phyloP scores from a whole-genome alignment of 768 basidiomycete species.

The Rhodocollybia butyracea region DNA sequence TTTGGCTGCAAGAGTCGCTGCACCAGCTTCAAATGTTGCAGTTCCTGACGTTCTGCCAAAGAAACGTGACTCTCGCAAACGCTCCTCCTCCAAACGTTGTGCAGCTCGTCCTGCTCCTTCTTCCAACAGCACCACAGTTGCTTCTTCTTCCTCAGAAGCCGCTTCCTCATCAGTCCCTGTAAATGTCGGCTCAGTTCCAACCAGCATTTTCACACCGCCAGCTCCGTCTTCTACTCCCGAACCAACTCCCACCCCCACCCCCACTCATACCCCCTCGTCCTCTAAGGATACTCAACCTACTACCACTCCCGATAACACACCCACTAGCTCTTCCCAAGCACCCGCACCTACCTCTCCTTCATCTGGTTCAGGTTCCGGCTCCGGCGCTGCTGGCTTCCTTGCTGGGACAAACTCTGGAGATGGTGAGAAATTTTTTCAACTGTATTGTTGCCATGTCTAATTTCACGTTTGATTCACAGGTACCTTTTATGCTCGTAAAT shows the following conservation, averaged over 20 bases:
- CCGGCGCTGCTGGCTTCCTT: slow-evolving; percentile 35
- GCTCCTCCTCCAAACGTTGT: background rate
- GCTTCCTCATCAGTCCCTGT: slow-evolving; percentile 8
- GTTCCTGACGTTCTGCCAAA: slow-evolving; percentile 13
- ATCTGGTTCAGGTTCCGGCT: slow-evolving; percentile 7
- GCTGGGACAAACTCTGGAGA: slow-evolving; percentile 48
- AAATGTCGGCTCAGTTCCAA: slow-evolving; percentile 12
- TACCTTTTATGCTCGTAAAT: slow-evolving; percentile 51
- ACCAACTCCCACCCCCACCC: slow-evolving; percentile 11
- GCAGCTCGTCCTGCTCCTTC: slow-evolving; percentile 16
- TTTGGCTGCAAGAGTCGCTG: slow-evolving; percentile 41
- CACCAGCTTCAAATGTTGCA: slow-evolving; percentile 22
- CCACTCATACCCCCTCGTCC: slow-evolving; percentile 14
- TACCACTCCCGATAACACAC: background rate
- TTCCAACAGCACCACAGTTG: background rate
- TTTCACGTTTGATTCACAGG: slow-evolving; percentile 22
- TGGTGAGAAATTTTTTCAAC: slow-evolving; percentile 23
- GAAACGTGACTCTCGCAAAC: background rate
- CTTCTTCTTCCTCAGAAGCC: background rate
- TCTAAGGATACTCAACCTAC: too few relatives aligned
- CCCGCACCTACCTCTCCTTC: slow-evolving; percentile 8
- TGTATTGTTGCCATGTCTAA: slow-evolving; percentile 3
- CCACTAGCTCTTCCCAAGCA: slow-evolving; percentile 6
- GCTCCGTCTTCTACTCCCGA: slow-evolving; percentile 17
- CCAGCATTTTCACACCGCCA: slow-evolving; percentile 11